Evolutionary conservation across 345 rosid genomes (phyloP).

Genomic region (Citrus sinensis): DVS_A1.0 CM039163.1:47633501-47634000

Average conservation of each 20-base stretch:
- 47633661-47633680: not conserved
- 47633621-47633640: conserved; percentile 15
- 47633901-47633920: not conserved
- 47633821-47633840: not conserved
- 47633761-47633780: too few species aligned
- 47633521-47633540: conserved; percentile 5
- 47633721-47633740: not conserved
- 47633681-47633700: not conserved
- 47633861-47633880: conserved; percentile 1
- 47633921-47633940: not conserved
- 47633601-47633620: conserved; percentile 24
- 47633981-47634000: conserved; percentile 4
- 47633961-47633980: conserved; percentile 14
- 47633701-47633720: not conserved
- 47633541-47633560: not conserved
- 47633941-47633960: not conserved
- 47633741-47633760: not conserved
- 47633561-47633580: conserved; percentile 13
- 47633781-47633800: conserved; percentile 20
- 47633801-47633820: conserved; percentile 17
- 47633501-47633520: too few species aligned
- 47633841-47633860: not conserved
- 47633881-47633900: conserved; percentile 14
- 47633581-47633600: conserved; percentile 30
- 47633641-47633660: conserved; percentile 5